These are phyloP conservation scores for Trichoderma sp. DNA, from an alignment of 2,329 filamentous ascomycete genomes.

Conservation along the genomic window DNA sequence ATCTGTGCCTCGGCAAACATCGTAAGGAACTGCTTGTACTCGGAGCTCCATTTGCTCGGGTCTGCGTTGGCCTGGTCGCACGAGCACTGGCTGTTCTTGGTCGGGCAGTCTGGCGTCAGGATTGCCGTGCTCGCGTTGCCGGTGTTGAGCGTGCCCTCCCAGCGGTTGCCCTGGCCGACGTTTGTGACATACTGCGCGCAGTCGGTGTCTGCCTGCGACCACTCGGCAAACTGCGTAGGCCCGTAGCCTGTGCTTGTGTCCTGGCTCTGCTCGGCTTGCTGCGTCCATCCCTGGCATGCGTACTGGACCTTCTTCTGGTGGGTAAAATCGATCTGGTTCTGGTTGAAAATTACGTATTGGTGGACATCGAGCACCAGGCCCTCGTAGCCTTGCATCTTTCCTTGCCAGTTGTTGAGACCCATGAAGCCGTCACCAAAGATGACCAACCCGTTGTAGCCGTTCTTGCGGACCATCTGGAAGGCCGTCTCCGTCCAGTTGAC, in stretches of 20 bases:
- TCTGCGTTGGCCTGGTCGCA: constrained; percentile 79
- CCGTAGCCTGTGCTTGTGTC: constrained; percentile 80
- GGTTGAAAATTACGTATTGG: constrained; percentile 98
- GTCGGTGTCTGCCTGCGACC: constrained; percentile 97
- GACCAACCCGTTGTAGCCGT: constrained; percentile 72
- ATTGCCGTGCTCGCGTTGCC: constrained; percentile 65
- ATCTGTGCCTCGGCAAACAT: constrained; percentile 97
- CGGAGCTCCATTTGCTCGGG: constrained; percentile 65
- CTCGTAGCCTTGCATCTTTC: constrained; percentile 71
- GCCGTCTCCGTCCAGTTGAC: constrained; percentile 79
- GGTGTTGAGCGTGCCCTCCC: constrained; percentile 83
- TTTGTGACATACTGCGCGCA: constrained; percentile 88
- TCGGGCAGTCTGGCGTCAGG: constrained; percentile 74
- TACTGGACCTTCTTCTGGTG: constrained; percentile 85
- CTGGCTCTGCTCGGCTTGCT: constrained; percentile 74
- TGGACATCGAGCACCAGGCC: constrained; percentile 92
- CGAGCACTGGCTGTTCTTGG: constrained; percentile 65
- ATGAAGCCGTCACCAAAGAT: constrained; percentile 96
- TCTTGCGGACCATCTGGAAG: constrained; percentile 71
- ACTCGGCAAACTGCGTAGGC: constrained; percentile 93
- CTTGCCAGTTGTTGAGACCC: constrained; percentile 89
- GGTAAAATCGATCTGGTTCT: constrained; percentile 77
- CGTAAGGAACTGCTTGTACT: constrained; percentile 83
- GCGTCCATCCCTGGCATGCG: constrained; percentile 84
- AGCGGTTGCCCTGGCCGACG: constrained; percentile 83